Evolutionary conservation across 495 filamentous ascomycete species (phyloP), one percentile per base, ranked within the genome.

Genomic region (Aspergillus baeticus): DNA sequence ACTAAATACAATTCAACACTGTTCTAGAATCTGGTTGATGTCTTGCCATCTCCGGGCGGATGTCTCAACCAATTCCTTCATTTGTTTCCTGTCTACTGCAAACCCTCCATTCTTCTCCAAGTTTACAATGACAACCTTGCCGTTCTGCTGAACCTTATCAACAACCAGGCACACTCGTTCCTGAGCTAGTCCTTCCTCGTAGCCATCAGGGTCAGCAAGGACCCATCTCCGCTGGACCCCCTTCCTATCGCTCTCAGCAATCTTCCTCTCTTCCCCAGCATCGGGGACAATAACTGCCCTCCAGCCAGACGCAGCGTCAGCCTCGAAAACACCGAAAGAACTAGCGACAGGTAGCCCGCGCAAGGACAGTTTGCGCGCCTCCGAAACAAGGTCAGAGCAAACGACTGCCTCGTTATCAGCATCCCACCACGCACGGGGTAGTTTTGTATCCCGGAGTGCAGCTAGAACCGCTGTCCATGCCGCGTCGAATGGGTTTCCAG

Each of bases 401-500:
- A 96, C 64, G 3, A 96, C 79, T 59, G 74, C 80, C 69, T 95
- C 89, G 11, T 80, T 74, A 65, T 98, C 94, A 7, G 80, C 74
- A 73, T 98, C 92, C 89, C 90, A 98, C 72, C 83, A 86, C 11
- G 92, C 91, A 17, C 72, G 74, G 0, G 94, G 94, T n/a, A 98
- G 69, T 51, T 76, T 80, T 2, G 89, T 92, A 69, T 93, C 82
- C 21, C 77, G 77, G 48, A 98, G 72, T n/a, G 94, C 94, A 18
- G 91, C 87, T 34, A 96, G 59, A 5, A 96, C 79, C 11, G 91
- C 85, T 0, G 85, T 81, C 93, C 92, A 98, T 0, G 90, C 89
- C 2, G 87, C 88, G 59, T 98, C 92, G 61, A 98, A 91, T 13
- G 90, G 82, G 64, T 92, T 95, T 0, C 93, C 93, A 48, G 95